Evolutionary conservation across 1,284 basidiomycete genomes (phyloP), one percentile per base, ranked within the genome.

Genomic region (Cutaneotrichosporon dermatis): DNA sequence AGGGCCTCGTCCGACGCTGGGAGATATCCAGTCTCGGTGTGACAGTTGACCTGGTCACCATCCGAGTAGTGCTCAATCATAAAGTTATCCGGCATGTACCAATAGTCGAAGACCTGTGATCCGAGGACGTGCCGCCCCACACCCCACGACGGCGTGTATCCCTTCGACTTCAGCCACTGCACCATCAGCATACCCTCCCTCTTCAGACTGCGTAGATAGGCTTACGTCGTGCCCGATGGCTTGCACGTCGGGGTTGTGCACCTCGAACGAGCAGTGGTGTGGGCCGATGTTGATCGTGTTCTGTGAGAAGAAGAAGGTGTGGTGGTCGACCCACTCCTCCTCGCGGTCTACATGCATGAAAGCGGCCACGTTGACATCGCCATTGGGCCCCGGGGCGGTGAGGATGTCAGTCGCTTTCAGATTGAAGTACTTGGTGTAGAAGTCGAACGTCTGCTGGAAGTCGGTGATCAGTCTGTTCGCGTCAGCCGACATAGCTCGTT

Each of bases 71-170:
- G 66, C 58, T 67, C 66, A 37, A 67, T 58, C 56, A 66, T 62
- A 51, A 67, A 67, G 13, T 58, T 58, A 50, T 66, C 65, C 11
- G 62, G 64, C 48, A 50, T 62, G 51, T 59, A 65, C 65, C 65
- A 66, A 51, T 68, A 68, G 39, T 68, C 67, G 48, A 68, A 68
- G n/a, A 68, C 61, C 46, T 68, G 67, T 8, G 63, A 65, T 33
- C 67, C 67, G 13, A 68, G 56, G 45, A 68, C 66, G 54, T 68
- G 67, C 11, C 67, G 59, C 0, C 67, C 67, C 7, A 68, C 53
- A 4, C 67, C 67, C 67, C 67, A 68, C 1, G 59, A 41, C 2
- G 63, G 67, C 8, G 50, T 58, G 57, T 65, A 66, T 6, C 67
- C 67, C 41, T 68, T 63, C 25, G 34, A 16, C 44, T 54, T 55